These are phyloP conservation scores for Colletotrichum viniferum DNA, from an alignment of 2,329 filamentous ascomycete species.

Conservation along the genomic window DNA sequence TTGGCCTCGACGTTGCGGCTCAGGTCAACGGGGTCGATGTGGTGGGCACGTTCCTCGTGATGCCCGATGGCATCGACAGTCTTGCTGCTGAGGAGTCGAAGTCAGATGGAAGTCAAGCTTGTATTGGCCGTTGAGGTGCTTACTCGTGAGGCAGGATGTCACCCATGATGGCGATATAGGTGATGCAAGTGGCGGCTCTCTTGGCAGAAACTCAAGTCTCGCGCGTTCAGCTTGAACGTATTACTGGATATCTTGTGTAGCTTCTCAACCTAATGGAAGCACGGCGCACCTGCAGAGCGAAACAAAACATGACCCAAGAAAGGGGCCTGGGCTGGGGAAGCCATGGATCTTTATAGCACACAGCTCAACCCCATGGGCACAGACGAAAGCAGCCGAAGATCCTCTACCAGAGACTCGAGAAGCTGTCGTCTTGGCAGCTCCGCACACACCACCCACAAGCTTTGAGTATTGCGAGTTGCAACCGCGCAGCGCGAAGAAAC, in stretches of 20 bases:
- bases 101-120: not conserved
- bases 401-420: not conserved
- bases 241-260: not conserved
- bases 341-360: slow-evolving; percentile 16
- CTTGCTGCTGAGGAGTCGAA: slow-evolving; percentile 25
- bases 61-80: slow-evolving; percentile 30
- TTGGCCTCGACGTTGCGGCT: slow-evolving; percentile 46
- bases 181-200: not conserved
- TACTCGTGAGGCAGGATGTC: slow-evolving; percentile 5
- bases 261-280: slow-evolving; percentile 1
- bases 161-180: slow-evolving; percentile 8
- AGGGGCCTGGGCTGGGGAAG: not conserved
- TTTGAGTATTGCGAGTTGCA: not conserved
- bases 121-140: not conserved
- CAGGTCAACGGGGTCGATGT: slow-evolving; percentile 31
- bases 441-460: not conserved
- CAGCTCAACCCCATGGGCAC: not conserved
- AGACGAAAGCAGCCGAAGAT: slow-evolving; percentile 1
- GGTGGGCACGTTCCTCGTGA: slow-evolving; percentile 23
- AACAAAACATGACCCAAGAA: not conserved
- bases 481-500: not conserved
- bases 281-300: not conserved
- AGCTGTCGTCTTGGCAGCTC: slow-evolving; percentile 9
- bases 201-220: not conserved
- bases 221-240: not conserved